Conservation (phyloP, 73 alveolate species). For the Durusdinium trenchii region DNA sequence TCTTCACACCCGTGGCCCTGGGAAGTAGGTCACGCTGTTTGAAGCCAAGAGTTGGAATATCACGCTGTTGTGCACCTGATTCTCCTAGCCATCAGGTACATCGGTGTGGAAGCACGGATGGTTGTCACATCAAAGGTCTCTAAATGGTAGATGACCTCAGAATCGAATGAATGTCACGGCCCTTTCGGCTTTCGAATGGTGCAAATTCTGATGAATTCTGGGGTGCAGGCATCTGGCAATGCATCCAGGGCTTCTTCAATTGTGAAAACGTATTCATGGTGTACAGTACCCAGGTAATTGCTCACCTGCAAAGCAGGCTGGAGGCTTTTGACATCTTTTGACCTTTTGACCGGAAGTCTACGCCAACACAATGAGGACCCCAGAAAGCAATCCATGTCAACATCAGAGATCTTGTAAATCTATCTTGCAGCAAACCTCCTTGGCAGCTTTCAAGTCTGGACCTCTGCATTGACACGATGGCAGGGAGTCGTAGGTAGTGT, state of each 20-base stretch:
- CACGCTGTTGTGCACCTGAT: no score
- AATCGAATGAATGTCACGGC: no score
- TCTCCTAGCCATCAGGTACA: constrained; percentile 98
- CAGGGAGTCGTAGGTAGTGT: no score
- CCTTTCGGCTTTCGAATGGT: no score
- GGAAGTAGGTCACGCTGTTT: background rate
- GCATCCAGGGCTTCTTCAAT: constrained; percentile 98
- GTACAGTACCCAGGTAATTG: constrained; percentile 97
- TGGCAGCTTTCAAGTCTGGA: constrained; percentile 75
- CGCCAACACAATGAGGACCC: no score
- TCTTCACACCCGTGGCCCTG: constrained; percentile 95
- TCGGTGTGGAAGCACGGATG: constrained; percentile 98
- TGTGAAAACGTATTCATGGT: constrained; percentile 97
- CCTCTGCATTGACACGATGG: constrained; percentile 5
- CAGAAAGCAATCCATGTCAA: no score
- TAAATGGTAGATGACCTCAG: constrained; percentile 97
- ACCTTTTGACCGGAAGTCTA: no score
- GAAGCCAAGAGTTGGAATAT: no score
- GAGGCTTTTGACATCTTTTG: no score
- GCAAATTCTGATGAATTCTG: background rate
- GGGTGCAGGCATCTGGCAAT: constrained; percentile 70
- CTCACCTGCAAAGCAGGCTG: constrained; percentile 97
- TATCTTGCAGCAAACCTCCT: background rate
- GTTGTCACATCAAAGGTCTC: constrained; percentile 98
- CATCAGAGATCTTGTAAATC: no score